Evolutionary conservation across 805 yeast species (phyloP).

Genomic region (Barnettozyma wickerhamii): DNA sequence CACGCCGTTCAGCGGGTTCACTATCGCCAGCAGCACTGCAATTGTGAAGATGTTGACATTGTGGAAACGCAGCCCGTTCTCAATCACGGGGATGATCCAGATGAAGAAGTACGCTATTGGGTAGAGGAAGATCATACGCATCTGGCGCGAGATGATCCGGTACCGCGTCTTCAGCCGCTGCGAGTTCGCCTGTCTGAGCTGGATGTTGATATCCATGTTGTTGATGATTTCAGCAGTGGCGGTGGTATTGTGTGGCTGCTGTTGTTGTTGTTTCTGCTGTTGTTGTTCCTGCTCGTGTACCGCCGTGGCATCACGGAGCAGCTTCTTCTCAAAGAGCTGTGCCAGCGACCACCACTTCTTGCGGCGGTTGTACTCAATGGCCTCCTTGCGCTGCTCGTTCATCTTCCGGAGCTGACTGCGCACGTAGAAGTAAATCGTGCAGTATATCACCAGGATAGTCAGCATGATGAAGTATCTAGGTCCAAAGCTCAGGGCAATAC

Average conservation of each 20-base stretch:
- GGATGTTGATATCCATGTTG: conserved; percentile 15
- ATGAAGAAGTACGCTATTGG: conserved; percentile 77
- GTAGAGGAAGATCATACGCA: conserved; percentile 75
- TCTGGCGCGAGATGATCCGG: conserved; percentile 65
- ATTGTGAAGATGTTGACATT: conserved; percentile 60
- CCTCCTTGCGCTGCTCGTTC: conserved; percentile 12
- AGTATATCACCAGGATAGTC: conserved; percentile 58
- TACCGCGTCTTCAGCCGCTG: conserved; percentile 55
- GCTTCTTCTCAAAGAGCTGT: conserved; percentile 2
- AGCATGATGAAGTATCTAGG: conserved; percentile 69
- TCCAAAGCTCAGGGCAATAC: conserved; percentile 73
- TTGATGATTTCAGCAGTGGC: conserved; percentile 7
- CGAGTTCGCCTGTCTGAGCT: conserved; percentile 25
- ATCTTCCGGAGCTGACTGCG: conserved; percentile 39
- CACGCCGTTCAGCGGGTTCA: conserved; percentile 77
- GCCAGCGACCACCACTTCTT: conserved; percentile 5
- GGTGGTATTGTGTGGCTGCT: no score
- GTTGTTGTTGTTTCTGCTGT: background rate
- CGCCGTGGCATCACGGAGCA: no score
- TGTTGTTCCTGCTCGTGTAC: no score
- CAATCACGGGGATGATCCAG: conserved; percentile 78
- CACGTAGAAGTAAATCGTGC: conserved; percentile 69
- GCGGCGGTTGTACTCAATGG: background rate
- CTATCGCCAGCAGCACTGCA: conserved; percentile 61
- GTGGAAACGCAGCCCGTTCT: conserved; percentile 49